Evolutionary conservation across 192 early-diverging fungal genomes (phyloP), one percentile per base, ranked within the genome.

Genomic region (Podila epigama): DNA sequence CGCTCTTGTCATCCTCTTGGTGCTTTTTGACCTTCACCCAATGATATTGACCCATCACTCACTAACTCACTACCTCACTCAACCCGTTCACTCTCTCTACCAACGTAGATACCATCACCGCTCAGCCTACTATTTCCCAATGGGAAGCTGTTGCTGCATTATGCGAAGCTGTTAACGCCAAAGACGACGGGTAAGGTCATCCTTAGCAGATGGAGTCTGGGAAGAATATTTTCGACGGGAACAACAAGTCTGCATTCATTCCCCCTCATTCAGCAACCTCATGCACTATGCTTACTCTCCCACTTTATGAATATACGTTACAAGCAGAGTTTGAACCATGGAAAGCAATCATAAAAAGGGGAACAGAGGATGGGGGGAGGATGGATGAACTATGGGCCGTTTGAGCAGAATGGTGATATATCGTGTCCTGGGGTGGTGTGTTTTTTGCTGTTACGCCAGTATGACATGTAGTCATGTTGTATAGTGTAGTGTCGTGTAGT

Each of bases 171-270:
- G 66, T 77, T 37, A 77, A 77, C 22, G 60, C 60, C 35, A 77
- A 68, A 31, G 73, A 77, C 55, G 73, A 77, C 28, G 73, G 73
- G 73, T 77, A 77, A 62, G 57, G n/a, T n/a, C n/a, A n/a, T n/a
- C n/a, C n/a, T n/a, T n/a, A n/a, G n/a, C n/a, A n/a, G n/a, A n/a
- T n/a, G n/a, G n/a, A n/a, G n/a, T n/a, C n/a, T n/a, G n/a, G n/a
- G n/a, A n/a, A n/a, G n/a, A n/a, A n/a, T n/a, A n/a, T n/a, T n/a
- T n/a, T n/a, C n/a, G n/a, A n/a, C n/a, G n/a, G n/a, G n/a, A n/a
- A n/a, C n/a, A n/a, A n/a, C n/a, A n/a, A n/a, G n/a, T n/a, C n/a
- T n/a, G n/a, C n/a, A n/a, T n/a, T n/a, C n/a, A n/a, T n/a, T n/a
- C n/a, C n/a, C n/a, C n/a, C n/a, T n/a, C n/a, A n/a, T n/a, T n/a